A percentile compares a stretch with the other conserved stretches of the same genome.
Conservation (phyloP, 371 early-diverging fungal species). For the Mortierella sp. region DNA sequence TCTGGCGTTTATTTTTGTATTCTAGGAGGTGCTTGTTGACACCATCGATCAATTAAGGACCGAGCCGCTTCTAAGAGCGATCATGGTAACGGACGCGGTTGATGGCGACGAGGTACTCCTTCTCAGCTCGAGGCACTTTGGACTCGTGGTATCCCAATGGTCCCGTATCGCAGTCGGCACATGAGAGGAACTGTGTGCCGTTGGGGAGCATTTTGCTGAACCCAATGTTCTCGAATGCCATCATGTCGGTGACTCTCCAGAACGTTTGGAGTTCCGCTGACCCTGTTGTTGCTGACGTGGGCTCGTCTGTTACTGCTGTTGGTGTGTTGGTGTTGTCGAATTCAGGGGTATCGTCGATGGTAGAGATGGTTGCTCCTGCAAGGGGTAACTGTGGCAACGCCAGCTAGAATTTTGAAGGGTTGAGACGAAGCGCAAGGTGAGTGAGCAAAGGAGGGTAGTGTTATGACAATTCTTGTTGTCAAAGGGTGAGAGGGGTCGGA, state of each 20-base stretch:
- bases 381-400: conserved; percentile 55
- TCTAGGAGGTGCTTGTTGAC: not conserved
- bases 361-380: conserved; percentile 28
- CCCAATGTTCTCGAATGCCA: conserved; percentile 87
- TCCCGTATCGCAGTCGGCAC: conserved; percentile 88
- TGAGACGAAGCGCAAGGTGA: not conserved
- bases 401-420: conserved; percentile 30
- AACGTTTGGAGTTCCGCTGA: conserved; percentile 56
- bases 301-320: not conserved
- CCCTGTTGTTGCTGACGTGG: not conserved
- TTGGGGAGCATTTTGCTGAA: conserved; percentile 75
- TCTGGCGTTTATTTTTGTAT: not conserved
- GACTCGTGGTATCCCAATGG: conserved; percentile 82
- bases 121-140: conserved; percentile 21
- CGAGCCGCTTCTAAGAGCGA: conserved; percentile 10
- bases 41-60: not conserved
- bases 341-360: conserved; percentile 29
- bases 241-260: conserved; percentile 77
- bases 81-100: conserved; percentile 66
- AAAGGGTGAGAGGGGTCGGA: not conserved
- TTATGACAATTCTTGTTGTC: not conserved
- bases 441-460: not conserved
- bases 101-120: conserved; percentile 69
- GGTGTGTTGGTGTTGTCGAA: not conserved
- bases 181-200: conserved; percentile 77